Conservation (phyloP, 108 stramenopile species). For the Fragilaria radians region DNA sequence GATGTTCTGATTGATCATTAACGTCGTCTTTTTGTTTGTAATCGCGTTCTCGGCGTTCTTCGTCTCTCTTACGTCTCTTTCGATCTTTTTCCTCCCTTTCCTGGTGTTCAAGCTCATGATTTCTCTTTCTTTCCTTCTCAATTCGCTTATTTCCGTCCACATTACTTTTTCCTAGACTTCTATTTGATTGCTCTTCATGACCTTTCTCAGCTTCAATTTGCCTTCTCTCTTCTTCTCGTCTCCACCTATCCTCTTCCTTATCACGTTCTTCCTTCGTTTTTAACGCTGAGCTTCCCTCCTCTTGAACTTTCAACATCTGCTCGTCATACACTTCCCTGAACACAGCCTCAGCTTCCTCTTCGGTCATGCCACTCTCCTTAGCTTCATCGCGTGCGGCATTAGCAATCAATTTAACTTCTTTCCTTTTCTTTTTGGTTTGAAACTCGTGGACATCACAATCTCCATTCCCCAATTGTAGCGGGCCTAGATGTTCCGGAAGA, state of each 20-base stretch:
- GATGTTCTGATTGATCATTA: neutral
- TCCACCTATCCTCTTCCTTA: neutral
- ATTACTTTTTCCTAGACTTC: neutral
- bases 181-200: neutral
- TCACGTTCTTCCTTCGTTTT: constrained; percentile 2
- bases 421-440: constrained; percentile 78
- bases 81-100: constrained; percentile 7
- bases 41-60: constrained; percentile 10
- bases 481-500: constrained; percentile 61
- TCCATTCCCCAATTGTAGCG: constrained; percentile 30
- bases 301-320: constrained; percentile 60
- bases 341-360: constrained; percentile 68
- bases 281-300: constrained; percentile 24
- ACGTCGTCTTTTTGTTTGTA: constrained; percentile 7
- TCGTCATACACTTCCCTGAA: constrained; percentile 50
- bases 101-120: neutral
- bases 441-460: constrained; percentile 79
- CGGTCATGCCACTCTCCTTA: constrained; percentile 36
- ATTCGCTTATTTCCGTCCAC: neutral
- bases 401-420: constrained; percentile 70
- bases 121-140: neutral
- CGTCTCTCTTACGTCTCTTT: constrained; percentile 5
- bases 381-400: constrained; percentile 51
- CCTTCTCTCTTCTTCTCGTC: neutral
- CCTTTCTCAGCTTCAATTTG: neutral